phyloP scores from a whole-genome alignment of 2,329 filamentous ascomycete species.

The Daldinia sp. region DNA sequence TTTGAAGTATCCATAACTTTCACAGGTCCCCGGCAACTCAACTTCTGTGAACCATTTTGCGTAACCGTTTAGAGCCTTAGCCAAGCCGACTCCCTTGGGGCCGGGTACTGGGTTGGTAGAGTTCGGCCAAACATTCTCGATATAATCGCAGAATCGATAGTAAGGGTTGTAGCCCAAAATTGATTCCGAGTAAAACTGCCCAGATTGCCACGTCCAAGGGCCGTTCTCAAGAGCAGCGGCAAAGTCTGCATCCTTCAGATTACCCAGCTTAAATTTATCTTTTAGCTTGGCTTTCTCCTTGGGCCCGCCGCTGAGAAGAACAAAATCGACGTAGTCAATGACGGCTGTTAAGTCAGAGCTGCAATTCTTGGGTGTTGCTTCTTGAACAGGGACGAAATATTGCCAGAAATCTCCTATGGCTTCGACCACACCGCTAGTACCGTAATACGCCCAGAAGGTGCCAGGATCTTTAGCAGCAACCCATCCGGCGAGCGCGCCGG shows the following conservation, averaged over 20 bases:
- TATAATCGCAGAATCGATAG: slow-evolving; percentile 59
- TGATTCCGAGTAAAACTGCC: slow-evolving; percentile 57
- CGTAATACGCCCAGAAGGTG: slow-evolving; percentile 67
- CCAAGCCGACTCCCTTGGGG: slow-evolving; percentile 58
- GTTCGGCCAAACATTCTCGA: slow-evolving; percentile 54
- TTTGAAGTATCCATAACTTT: slow-evolving; percentile 55
- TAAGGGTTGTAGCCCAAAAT: slow-evolving; percentile 55
- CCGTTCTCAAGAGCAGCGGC: slow-evolving; percentile 61
- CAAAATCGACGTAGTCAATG: slow-evolving; percentile 60
- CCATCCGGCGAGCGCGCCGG: slow-evolving; percentile 64
- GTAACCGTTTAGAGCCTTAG: slow-evolving; percentile 61
- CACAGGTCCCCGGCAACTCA: slow-evolving; percentile 55
- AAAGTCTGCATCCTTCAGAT: slow-evolving; percentile 56
- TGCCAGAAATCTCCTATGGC: slow-evolving; percentile 61
- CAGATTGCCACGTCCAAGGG: slow-evolving; percentile 66
- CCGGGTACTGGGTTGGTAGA: slow-evolving; percentile 60
- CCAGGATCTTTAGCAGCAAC: slow-evolving; percentile 58
- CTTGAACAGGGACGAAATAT: slow-evolving; percentile 62
- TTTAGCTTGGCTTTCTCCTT: slow-evolving; percentile 57
- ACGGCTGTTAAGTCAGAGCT: slow-evolving; percentile 60
- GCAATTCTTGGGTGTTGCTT: slow-evolving; percentile 65
- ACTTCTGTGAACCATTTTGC: slow-evolving; percentile 56
- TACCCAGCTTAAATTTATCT: slow-evolving; percentile 57
- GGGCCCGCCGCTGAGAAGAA: slow-evolving; percentile 50
- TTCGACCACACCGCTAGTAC: slow-evolving; percentile 64